Percentiles rank a stretch among this genome's conserved stretches.
These are phyloP conservation scores for Diplosphaera chodatii DNA, from an alignment of 139 green algal genomes.

Conservation along the genomic window DNA sequence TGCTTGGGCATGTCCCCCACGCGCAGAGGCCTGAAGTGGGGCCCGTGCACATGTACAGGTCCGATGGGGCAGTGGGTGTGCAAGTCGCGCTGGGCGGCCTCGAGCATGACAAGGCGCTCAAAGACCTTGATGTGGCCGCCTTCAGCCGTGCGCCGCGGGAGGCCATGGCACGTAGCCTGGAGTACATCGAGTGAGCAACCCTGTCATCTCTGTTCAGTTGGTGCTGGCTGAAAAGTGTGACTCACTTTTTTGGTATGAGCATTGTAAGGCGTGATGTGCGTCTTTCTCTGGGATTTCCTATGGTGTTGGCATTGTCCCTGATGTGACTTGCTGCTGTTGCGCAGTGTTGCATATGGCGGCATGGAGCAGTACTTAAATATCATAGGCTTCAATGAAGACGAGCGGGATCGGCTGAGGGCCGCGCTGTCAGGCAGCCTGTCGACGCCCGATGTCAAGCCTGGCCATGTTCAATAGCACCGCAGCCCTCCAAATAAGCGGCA, in stretches of 20 bases:
- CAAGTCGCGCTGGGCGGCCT: not conserved
- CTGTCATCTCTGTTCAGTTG: not conserved
- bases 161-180: not conserved
- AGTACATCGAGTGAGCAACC: constrained; percentile 3
- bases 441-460: not conserved
- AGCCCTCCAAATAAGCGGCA: too few relatives aligned
- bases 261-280: too few relatives aligned
- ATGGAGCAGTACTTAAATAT: not conserved
- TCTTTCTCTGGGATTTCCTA: too few relatives aligned
- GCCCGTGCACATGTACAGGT: not conserved
- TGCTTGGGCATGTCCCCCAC: too few relatives aligned
- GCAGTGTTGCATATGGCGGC: not conserved
- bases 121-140: not conserved
- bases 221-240: too few relatives aligned
- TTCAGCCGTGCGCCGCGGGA: constrained; percentile 1
- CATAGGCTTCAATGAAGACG: not conserved
- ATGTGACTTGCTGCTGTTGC: too few relatives aligned
- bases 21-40: too few relatives aligned
- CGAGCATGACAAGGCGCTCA: constrained; percentile 7
- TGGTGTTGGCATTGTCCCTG: too few relatives aligned
- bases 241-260: too few relatives aligned
- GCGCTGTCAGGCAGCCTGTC: not conserved
- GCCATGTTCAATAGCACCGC: not conserved
- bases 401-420: not conserved
- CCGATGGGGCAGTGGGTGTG: not conserved